Base-by-base conservation (phyloP, 495 filamentous ascomycete genomes). In the Cercophora newfieldiana region DNA sequence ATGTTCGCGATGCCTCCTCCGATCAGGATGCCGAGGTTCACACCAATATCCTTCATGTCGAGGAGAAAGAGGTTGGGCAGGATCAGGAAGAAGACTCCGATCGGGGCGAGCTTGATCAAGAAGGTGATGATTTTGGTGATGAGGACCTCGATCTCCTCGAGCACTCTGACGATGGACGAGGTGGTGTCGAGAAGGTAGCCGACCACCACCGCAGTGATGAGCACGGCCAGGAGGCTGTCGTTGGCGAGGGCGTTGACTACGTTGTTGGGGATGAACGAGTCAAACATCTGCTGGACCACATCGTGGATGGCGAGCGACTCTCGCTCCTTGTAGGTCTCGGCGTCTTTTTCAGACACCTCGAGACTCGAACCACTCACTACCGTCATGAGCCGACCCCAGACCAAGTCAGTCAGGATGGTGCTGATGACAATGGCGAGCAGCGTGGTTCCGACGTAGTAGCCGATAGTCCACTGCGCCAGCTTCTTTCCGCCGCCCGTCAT, bases 51-150 rank as follows among this genome's bases (percentile, higher is more conserved):
- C 10, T 16, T 54, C 28, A 77, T 70, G 29, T 72, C 29, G 61
- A 77, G 74, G 10, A n/a, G 61, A 58, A 77, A 69, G 14, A 77
- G 69, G 66, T 77, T 77, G 47, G 74, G 66, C 26, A 77, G 26
- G 53, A 77, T 75, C 22, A 77, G 65, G 69, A 75, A 77, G 68
- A 77, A 77, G 30, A 77, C 74, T 31, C 74, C 74, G 48, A 74
- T 69, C 14, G 74, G 74, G 4, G 74, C 74, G 7, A 71, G n/a
- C 63, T 75, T 71, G 73, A 77, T 75, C 8, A 77, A 56, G 25
- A 58, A 70, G 33, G 71, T 68, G 68, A 77, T 77, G 67, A 75
- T 63, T n/a, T n/a, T 60, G 31, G 63, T 73, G 59, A 77, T 69
- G 18, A 77, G 56, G n/a, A 48, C 64, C 33, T 77, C 74, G 29